Evolutionary conservation across 768 basidiomycete species (phyloP), one percentile per base, ranked within the genome.

Genomic region (Tulasnella sp.): DNA sequence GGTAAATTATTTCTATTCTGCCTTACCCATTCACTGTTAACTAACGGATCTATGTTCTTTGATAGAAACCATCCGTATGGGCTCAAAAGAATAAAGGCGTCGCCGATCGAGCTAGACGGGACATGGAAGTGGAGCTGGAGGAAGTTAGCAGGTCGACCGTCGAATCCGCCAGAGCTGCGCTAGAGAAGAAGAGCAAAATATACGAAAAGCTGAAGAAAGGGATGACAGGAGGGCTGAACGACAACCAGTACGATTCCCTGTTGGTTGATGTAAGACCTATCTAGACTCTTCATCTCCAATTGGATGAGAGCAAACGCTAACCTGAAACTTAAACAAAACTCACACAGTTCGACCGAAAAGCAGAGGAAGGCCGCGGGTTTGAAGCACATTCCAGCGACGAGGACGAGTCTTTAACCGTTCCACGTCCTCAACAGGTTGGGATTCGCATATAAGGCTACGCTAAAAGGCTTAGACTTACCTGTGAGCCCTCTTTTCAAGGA

Each of bases 31-130:
- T n/a, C n/a, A n/a, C n/a, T n/a, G n/a, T n/a, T n/a, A n/a, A n/a
- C n/a, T n/a, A n/a, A n/a, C n/a, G n/a, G n/a, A n/a, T n/a, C n/a
- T n/a, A n/a, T n/a, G n/a, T n/a, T n/a, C n/a, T n/a, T n/a, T n/a
- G n/a, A n/a, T n/a, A n/a, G 94, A 96, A 94, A 89, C 89, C 92
- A 3, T 92, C 92, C 0, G 87, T 91, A 86, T 96, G 95, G 95
- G 86, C 89, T 5, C 90, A 90, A 48, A 90, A 91, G 76, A 96
- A 96, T 83, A 92, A 92, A 84, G 95, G 94, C 22, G 91, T 96
- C 28, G 84, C 89, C 3, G 86, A 85, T 9, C 91, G 95, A 0
- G 91, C 91, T 0, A 86, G 88, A 28, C 89, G 92, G 42, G 95
- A 96, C 85, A 84, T 91, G 9, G 93, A 94, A 83, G 28, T 77